These are phyloP conservation scores for Tetracentron sinense DNA, from an alignment of 164 flowering plant species.

Conservation along the genomic window DNA sequence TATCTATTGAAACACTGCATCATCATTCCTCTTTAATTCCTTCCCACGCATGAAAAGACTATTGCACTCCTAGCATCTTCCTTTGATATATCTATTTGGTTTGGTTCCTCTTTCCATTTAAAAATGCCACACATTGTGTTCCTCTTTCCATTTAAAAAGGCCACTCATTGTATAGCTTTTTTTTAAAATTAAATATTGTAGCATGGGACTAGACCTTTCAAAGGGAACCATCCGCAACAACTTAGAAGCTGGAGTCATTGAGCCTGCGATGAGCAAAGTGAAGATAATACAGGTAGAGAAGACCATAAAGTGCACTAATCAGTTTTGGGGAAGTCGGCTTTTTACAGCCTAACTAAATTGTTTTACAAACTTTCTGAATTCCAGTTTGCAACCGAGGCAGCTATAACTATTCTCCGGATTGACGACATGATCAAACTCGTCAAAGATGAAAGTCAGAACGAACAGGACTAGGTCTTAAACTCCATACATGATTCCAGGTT, in stretches of 20 bases:
- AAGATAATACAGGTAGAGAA: constrained; percentile 85
- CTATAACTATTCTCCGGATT: constrained; percentile 95
- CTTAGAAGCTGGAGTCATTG: constrained; percentile 93
- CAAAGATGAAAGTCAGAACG: constrained; percentile 80
- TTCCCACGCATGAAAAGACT: no score
- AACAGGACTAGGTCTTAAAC: constrained; percentile 15
- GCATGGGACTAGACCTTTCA: constrained; percentile 90
- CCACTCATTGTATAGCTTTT: no score
- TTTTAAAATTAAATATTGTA: constrained; percentile 24
- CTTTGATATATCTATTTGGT: no score
- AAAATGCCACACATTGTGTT: no score
- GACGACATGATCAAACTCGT: constrained; percentile 93
- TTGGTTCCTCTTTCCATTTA: no score
- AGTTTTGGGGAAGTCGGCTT: neutral
- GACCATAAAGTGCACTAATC: neutral
- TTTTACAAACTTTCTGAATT: neutral
- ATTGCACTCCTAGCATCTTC: no score
- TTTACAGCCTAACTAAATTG: neutral
- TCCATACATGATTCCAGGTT: neutral
- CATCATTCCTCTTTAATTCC: no score
- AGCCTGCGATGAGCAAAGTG: constrained; percentile 99
- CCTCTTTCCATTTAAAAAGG: no score
- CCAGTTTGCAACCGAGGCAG: constrained; percentile 99
- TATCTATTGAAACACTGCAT: no score
- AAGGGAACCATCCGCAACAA: constrained; percentile 82